Percentiles rank a stretch among this genome's conserved stretches.
These are phyloP conservation scores for Malassezia sp. DNA, from an alignment of 1,284 basidiomycete genomes.

Conservation along the genomic window DNA sequence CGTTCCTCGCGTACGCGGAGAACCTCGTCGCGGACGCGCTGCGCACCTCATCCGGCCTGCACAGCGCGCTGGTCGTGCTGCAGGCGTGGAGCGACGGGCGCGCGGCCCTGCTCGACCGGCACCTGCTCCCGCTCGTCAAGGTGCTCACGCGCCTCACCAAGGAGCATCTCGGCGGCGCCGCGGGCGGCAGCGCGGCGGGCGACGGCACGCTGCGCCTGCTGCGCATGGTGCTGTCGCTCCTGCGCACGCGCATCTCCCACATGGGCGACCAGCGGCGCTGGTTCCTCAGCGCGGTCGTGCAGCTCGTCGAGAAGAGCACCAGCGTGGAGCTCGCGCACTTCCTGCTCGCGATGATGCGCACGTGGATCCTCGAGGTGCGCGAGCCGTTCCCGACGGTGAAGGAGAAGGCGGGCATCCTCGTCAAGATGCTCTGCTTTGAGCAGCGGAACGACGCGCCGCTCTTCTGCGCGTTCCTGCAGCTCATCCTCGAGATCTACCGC, in stretches of 20 bases:
- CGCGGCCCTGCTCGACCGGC: slow-evolving; percentile 60
- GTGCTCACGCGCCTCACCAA: slow-evolving; percentile 75
- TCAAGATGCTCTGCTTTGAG: slow-evolving; percentile 85
- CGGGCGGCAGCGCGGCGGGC: slow-evolving; percentile 14
- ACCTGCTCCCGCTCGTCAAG: slow-evolving; percentile 66
- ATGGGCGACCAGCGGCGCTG: slow-evolving; percentile 55
- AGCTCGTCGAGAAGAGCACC: slow-evolving; percentile 84
- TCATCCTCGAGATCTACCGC: slow-evolving; percentile 90
- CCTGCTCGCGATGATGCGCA: slow-evolving; percentile 72
- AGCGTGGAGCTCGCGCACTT: slow-evolving; percentile 69
- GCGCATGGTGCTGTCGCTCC: slow-evolving; percentile 51
- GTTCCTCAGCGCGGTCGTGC: slow-evolving; percentile 62
- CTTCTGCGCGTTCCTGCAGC: slow-evolving; percentile 72
- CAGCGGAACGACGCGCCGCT: slow-evolving; percentile 58
- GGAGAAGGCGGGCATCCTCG: slow-evolving; percentile 80
- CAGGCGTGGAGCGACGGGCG: slow-evolving; percentile 60
- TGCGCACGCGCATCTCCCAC: slow-evolving; percentile 51
- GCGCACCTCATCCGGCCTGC: slow-evolving; percentile 60
- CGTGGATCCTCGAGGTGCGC: slow-evolving; percentile 65
- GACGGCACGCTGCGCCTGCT: slow-evolving; percentile 49
- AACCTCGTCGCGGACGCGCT: slow-evolving; percentile 68
- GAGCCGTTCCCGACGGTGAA: slow-evolving; percentile 66
- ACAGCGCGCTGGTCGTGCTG: slow-evolving; percentile 73
- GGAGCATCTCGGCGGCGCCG: slow-evolving; percentile 62
- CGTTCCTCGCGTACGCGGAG: slow-evolving; percentile 70